Evolutionary conservation across 768 basidiomycete genomes (phyloP).

Genomic region (Pleurotus sapidus): DNA sequence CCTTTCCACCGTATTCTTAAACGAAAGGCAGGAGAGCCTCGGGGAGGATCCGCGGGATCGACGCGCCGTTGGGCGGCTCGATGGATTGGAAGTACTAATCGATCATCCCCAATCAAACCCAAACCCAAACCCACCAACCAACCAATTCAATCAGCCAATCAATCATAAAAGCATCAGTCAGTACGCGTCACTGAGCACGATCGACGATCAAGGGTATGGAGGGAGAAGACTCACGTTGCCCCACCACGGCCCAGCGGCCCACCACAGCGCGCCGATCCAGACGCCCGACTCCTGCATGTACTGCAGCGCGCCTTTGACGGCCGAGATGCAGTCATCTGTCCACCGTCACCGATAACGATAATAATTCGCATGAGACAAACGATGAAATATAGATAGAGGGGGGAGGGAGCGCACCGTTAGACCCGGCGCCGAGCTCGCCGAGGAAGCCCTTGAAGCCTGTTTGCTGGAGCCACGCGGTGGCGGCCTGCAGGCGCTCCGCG

Average conservation of each 20-base stretch:
- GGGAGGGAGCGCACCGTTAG: conserved; percentile 20
- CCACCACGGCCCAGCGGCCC: conserved; percentile 68
- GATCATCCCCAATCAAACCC: neutral
- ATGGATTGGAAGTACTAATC: conserved; percentile 56
- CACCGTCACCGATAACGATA: neutral
- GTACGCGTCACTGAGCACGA: neutral
- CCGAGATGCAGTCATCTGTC: conserved; percentile 37
- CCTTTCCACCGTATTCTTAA: conserved; percentile 15
- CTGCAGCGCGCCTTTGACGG: conserved; percentile 55
- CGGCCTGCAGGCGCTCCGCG: conserved; percentile 49
- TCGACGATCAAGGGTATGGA: neutral
- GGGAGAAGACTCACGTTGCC: conserved; percentile 44
- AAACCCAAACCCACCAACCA: too few relatives aligned
- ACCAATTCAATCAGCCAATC: too few relatives aligned
- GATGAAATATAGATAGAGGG: too few relatives aligned
- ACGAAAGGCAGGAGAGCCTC: conserved; percentile 55
- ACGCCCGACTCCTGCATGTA: conserved; percentile 51
- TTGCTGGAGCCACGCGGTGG: conserved; percentile 56
- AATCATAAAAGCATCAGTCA: neutral
- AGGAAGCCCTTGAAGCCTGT: conserved; percentile 63
- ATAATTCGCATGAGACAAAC: too few relatives aligned
- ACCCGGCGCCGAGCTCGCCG: conserved; percentile 59
- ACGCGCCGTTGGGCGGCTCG: conserved; percentile 55
- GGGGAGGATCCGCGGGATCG: conserved; percentile 53
- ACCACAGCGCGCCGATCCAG: conserved; percentile 55